Percentiles rank a stretch among this genome's conserved stretches.
Evolutionary conservation across 176 grass and related monocot genomes (phyloP).

Genomic region (Eragrostis curvula): DNA sequence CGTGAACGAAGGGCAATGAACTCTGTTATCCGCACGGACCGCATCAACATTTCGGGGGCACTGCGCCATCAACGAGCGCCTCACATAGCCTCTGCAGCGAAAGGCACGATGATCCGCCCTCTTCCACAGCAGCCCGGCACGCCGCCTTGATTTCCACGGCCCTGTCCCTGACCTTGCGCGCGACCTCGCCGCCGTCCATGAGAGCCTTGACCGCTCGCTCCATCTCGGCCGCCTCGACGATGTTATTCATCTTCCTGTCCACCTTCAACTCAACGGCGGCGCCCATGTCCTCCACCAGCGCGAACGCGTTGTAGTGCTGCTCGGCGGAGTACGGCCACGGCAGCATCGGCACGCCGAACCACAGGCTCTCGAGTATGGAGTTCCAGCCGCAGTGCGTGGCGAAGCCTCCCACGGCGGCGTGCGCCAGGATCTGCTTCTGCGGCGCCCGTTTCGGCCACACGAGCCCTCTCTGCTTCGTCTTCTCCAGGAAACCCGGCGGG

Average conservation of each 20-base stretch:
- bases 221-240: conserved; percentile 47
- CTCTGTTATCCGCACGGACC: too few relatives aligned
- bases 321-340: conserved; percentile 52
- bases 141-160: conserved; percentile 22
- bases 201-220: conserved; percentile 43
- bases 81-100: neutral
- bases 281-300: conserved; percentile 35
- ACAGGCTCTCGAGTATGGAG: conserved; percentile 56
- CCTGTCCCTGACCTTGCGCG: conserved; percentile 43
- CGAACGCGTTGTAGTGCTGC: conserved; percentile 61
- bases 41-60: neutral
- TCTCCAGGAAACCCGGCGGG: conserved; percentile 44
- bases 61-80: neutral
- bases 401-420: conserved; percentile 43
- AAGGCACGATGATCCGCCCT: conserved; percentile 1
- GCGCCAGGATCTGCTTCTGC: conserved; percentile 58
- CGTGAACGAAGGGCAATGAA: too few relatives aligned
- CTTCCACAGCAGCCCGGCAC: conserved; percentile 17
- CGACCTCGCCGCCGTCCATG: conserved; percentile 41
- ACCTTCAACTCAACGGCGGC: conserved; percentile 28
- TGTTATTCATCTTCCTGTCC: conserved; percentile 31
- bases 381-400: conserved; percentile 66
- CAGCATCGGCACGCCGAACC: conserved; percentile 56
- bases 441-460: conserved; percentile 50
- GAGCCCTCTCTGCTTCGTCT: conserved; percentile 31